Percentiles rank a stretch among this genome's conserved stretches.
Evolutionary conservation across 148 eudicot genomes (phyloP).

Genomic region (Cornus controversa): DNA sequence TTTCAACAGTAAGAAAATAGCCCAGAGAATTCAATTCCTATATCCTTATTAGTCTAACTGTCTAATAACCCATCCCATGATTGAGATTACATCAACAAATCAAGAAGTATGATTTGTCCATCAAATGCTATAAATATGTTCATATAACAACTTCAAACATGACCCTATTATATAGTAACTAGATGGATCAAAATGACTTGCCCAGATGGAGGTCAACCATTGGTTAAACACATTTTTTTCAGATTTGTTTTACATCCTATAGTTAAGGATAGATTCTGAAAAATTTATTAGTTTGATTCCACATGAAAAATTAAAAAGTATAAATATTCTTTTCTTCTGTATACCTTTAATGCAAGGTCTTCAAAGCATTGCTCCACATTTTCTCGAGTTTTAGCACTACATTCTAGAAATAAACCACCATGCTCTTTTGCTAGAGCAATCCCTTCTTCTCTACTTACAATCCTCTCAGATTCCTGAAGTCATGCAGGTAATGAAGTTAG

Average conservation of each 20-base stretch:
- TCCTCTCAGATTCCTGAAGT: conserved; percentile 83
- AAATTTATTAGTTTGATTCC: not conserved
- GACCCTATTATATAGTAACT: no score
- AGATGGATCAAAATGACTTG: not conserved
- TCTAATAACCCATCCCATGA: no score
- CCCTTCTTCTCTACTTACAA: conserved; percentile 90
- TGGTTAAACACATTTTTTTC: not conserved
- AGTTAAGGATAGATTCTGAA: not conserved
- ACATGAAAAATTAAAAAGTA: not conserved
- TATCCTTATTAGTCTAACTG: no score
- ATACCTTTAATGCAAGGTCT: conserved; percentile 91
- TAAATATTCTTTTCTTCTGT: not conserved
- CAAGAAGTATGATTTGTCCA: no score
- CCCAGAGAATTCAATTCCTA: no score
- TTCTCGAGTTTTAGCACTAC: conserved; percentile 91
- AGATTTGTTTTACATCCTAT: not conserved
- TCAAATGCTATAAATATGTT: no score
- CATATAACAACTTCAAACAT: no score
- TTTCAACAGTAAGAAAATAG: no score
- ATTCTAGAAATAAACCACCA: conserved; percentile 78
- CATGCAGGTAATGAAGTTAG: not conserved
- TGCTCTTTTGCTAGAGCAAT: conserved; percentile 78
- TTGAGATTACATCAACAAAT: no score
- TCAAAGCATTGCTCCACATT: conserved; percentile 87
- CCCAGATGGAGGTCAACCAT: not conserved